Percentiles rank a stretch among this genome's conserved stretches.
phyloP scores from a whole-genome alignment of 768 basidiomycete genomes.

The Amanita muscaria region DNA sequence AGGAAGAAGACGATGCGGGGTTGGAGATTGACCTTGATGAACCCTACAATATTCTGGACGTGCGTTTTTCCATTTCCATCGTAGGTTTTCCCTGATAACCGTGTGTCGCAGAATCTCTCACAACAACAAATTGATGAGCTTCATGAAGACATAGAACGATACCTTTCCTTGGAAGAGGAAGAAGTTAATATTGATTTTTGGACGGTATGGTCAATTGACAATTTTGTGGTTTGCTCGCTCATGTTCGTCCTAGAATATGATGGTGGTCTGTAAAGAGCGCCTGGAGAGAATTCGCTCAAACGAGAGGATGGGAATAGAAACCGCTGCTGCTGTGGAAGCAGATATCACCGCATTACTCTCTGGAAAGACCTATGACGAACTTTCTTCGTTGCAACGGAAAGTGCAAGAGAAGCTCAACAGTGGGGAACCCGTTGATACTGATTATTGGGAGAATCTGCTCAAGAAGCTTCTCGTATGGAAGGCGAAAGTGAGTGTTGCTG shows the following conservation, averaged over 20 bases:
- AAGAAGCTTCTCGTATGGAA: slow-evolving; percentile 95
- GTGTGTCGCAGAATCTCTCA: slow-evolving; percentile 61
- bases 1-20: slow-evolving; percentile 68
- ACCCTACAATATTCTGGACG: slow-evolving; percentile 95
- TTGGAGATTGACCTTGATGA: slow-evolving; percentile 98
- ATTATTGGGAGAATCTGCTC: slow-evolving; percentile 94
- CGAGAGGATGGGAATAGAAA: slow-evolving; percentile 57
- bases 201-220: slow-evolving; percentile 54
- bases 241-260: slow-evolving; percentile 66
- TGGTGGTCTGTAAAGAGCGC: slow-evolving; percentile 90
- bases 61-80: slow-evolving; percentile 30
- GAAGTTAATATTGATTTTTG: slow-evolving; percentile 93
- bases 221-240: not conserved
- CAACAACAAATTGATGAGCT: slow-evolving; percentile 86
- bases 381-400: slow-evolving; percentile 72
- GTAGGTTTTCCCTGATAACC: slow-evolving; percentile 11
- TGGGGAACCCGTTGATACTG: slow-evolving; percentile 91
- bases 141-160: slow-evolving; percentile 89
- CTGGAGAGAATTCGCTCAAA: slow-evolving; percentile 65
- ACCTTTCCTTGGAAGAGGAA: slow-evolving; percentile 76
- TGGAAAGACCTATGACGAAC: slow-evolving; percentile 81
- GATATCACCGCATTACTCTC: slow-evolving; percentile 76
- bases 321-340: slow-evolving; percentile 72
- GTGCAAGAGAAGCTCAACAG: slow-evolving; percentile 84
- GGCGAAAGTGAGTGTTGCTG: slow-evolving; percentile 57